Percentiles rank a stretch among this genome's conserved stretches.
Conservation (phyloP, 2,329 filamentous ascomycete genomes). For the Alternaria gansuensis region DNA sequence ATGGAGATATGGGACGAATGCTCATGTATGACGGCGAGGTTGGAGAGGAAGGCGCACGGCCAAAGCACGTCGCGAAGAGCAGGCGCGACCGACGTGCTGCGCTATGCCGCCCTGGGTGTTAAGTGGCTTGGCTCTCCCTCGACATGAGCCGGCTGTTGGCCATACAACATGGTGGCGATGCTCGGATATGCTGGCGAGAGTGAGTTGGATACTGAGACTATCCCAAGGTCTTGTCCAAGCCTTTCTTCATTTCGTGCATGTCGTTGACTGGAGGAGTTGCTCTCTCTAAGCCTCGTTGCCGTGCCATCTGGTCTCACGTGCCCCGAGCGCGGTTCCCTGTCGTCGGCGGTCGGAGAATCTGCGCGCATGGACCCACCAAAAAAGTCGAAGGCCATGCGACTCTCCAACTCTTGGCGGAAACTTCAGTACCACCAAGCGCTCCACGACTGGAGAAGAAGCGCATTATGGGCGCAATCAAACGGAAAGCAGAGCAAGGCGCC, state of each 20-base stretch:
- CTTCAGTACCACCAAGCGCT: constrained; percentile 19
- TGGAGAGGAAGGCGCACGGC: constrained; percentile 21
- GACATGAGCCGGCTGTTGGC: neutral
- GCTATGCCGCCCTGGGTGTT: constrained; percentile 15
- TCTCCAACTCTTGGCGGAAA: constrained; percentile 34
- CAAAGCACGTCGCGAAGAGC: constrained; percentile 22
- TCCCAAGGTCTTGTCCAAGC: too few relatives aligned
- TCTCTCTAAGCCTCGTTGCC: neutral
- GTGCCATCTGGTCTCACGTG: constrained; percentile 14
- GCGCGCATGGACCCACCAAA: constrained; percentile 19
- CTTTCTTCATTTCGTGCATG: neutral
- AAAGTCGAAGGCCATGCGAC: constrained; percentile 21
- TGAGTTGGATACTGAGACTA: too few relatives aligned
- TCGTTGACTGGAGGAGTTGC: neutral
- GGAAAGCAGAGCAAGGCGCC: constrained; percentile 55
- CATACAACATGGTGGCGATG: neutral
- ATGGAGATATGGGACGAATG: constrained; percentile 19
- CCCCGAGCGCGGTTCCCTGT: constrained; percentile 9
- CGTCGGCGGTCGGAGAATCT: constrained; percentile 22
- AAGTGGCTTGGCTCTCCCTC: constrained; percentile 9
- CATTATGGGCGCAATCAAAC: constrained; percentile 58
- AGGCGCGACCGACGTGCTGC: constrained; percentile 25
- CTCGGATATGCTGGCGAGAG: neutral
- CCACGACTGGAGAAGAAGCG: constrained; percentile 11
- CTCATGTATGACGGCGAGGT: constrained; percentile 20